phyloP scores from a whole-genome alignment of 2,329 filamentous ascomycete species.

The Microsporum audouinii region DNA sequence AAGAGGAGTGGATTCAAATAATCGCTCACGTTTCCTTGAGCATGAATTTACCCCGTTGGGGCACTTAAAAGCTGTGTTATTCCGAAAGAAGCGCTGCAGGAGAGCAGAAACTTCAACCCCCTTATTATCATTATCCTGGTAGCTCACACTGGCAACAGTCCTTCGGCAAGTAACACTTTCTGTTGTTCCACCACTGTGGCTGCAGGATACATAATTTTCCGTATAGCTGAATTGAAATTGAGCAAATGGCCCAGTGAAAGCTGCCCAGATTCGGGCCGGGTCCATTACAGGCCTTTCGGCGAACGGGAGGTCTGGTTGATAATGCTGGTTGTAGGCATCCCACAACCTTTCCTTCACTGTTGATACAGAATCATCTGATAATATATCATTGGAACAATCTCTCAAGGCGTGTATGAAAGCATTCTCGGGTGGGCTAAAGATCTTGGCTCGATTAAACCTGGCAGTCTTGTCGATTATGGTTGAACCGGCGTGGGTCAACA shows the following conservation, averaged over 20 bases:
- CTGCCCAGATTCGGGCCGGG: constrained; percentile 7
- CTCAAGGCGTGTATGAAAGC: constrained; percentile 6
- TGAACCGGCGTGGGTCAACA: constrained; percentile 27
- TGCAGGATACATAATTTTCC: not conserved
- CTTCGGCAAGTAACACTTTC: not conserved
- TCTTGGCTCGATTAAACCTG: not conserved
- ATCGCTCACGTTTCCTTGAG: constrained; percentile 8
- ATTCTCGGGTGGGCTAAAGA: not conserved
- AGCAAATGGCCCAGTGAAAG: constrained; percentile 4
- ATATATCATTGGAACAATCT: constrained; percentile 5
- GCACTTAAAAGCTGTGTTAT: not conserved
- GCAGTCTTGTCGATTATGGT: constrained; percentile 22
- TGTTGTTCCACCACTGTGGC: not conserved
- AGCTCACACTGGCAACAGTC: not conserved
- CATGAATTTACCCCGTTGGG: not conserved
- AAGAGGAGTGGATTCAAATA: constrained; percentile 20
- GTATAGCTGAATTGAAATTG: constrained; percentile 9
- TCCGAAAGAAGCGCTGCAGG: constrained; percentile 16
- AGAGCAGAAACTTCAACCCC: constrained; percentile 17
- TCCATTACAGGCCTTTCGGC: not conserved
- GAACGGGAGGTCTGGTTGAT: not conserved
- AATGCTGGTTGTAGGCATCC: not conserved
- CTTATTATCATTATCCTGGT: constrained; percentile 7
- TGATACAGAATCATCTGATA: constrained; percentile 1
- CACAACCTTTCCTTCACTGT: constrained; percentile 1